Percentiles rank a stretch among this genome's conserved stretches.
phyloP scores from a whole-genome alignment of 1,284 basidiomycete species.

The Neolentinus lepideus region DNA sequence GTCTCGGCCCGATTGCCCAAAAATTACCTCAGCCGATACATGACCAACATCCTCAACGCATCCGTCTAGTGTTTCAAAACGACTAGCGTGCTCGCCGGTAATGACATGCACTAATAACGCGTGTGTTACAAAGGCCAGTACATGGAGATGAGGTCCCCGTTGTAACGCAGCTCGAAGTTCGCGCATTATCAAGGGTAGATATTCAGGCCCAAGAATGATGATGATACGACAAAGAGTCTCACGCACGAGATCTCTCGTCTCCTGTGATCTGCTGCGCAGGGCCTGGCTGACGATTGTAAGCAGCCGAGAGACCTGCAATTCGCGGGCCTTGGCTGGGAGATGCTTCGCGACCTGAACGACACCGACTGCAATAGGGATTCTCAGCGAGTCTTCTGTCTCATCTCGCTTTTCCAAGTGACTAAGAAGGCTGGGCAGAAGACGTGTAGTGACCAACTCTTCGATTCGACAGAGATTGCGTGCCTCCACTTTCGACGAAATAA shows the following conservation, averaged over 20 bases:
- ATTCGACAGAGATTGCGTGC: constrained; percentile 10
- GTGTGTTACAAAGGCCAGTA: constrained; percentile 84
- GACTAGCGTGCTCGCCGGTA: constrained; percentile 40
- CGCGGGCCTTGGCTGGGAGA: constrained; percentile 66
- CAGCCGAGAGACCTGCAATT: constrained; percentile 72
- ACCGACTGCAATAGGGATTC: constrained; percentile 87
- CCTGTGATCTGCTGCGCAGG: constrained; percentile 88
- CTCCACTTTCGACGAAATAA: constrained; percentile 11
- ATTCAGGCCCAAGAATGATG: constrained; percentile 65
- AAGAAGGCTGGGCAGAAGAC: constrained; percentile 73
- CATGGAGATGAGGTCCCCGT: constrained; percentile 92
- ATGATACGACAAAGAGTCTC: constrained; percentile 85
- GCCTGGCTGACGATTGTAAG: constrained; percentile 85
- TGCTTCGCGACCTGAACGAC: constrained; percentile 82
- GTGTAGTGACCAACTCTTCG: constrained; percentile 58
- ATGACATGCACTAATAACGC: constrained; percentile 80
- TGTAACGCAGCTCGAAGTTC: constrained; percentile 81
- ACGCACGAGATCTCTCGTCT: constrained; percentile 85
- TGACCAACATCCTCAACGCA: constrained; percentile 76
- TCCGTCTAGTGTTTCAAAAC: constrained; percentile 65
- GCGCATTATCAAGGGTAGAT: constrained; percentile 68
- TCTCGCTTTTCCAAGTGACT: constrained; percentile 79
- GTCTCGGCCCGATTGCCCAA: constrained; percentile 91
- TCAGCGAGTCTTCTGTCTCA: constrained; percentile 75
- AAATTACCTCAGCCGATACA: constrained; percentile 88